A percentile compares a stretch with the other conserved stretches of the same genome.
phyloP scores from a whole-genome alignment of 768 basidiomycete genomes.

The Amanita polypyramis region DNA sequence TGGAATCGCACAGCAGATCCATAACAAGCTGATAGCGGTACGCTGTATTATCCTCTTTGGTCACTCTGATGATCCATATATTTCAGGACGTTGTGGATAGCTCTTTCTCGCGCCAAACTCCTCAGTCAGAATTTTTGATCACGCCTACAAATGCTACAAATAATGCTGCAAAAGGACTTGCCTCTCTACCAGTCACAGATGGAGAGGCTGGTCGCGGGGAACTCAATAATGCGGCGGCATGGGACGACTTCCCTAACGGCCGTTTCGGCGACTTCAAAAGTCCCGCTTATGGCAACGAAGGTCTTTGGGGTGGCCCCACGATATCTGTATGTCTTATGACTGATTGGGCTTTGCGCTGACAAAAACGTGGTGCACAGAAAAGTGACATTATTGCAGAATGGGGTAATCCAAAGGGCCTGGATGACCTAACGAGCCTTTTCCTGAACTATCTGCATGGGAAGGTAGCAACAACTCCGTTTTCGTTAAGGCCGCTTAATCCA shows the following conservation, averaged over 20 bases:
- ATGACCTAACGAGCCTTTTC: constrained; percentile 75
- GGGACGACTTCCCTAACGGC: constrained; percentile 98
- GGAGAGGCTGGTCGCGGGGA: constrained; percentile 61
- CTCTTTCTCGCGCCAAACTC: constrained; percentile 16
- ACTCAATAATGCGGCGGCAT: constrained; percentile 64
- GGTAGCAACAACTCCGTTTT: constrained; percentile 80
- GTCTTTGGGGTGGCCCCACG: constrained; percentile 65
- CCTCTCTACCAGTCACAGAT: constrained; percentile 36
- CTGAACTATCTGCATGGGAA: constrained; percentile 67
- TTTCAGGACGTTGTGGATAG: constrained; percentile 30
- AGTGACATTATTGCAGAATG: constrained; percentile 57
- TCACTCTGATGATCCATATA: constrained; percentile 5
- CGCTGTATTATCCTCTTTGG: background rate
- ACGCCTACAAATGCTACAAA: constrained; percentile 57
- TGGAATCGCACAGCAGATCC: constrained; percentile 26
- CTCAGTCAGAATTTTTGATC: constrained; percentile 34
- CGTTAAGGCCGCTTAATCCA: constrained; percentile 63
- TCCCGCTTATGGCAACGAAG: constrained; percentile 83
- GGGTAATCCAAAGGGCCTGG: constrained; percentile 55
- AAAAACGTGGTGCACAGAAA: constrained; percentile 31
- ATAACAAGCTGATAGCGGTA: constrained; percentile 65
- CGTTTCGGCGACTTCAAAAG: constrained; percentile 97
- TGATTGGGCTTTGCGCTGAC: background rate
- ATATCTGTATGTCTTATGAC: constrained; percentile 32
- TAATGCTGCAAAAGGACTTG: constrained; percentile 47